Percentiles rank a stretch among this genome's conserved stretches.
phyloP scores from a whole-genome alignment of 78 protist species.

The Isochrysis galbana region DNA sequence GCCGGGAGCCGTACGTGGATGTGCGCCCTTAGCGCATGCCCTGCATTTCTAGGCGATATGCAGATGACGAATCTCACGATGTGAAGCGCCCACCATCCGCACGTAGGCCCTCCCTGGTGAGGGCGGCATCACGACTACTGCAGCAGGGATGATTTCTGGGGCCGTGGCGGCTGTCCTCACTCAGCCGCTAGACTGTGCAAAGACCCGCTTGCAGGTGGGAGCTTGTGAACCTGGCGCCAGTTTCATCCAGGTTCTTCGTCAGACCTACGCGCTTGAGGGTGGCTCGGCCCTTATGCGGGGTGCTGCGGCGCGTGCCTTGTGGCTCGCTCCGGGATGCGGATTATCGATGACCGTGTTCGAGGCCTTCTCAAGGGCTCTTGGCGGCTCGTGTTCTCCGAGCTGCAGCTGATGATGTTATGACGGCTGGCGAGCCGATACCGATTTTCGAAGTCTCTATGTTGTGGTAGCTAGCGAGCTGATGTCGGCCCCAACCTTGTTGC shows the following conservation, averaged over 20 bases:
- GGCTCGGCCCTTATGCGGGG: neutral
- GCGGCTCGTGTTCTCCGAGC: neutral
- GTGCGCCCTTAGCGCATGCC: neutral
- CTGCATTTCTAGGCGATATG: no score
- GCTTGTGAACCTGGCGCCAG: neutral
- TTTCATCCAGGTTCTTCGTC: neutral
- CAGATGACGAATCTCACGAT: no score
- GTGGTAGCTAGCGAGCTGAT: no score
- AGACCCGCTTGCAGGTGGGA: neutral
- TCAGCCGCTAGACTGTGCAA: conserved; percentile 3
- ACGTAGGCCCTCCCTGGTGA: neutral
- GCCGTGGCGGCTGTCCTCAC: neutral
- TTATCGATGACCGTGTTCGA: neutral
- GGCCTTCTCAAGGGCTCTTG: neutral
- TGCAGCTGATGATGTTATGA: neutral
- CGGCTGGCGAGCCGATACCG: neutral
- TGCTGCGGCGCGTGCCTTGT: neutral
- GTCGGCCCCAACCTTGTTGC: no score
- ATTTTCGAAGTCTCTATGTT: no score
- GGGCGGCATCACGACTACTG: neutral
- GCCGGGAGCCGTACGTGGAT: neutral
- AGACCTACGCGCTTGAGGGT: neutral
- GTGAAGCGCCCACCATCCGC: neutral
- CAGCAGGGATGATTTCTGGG: neutral
- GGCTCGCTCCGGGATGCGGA: neutral